phyloP scores from a whole-genome alignment of 176 grass and related monocot species.

The Musa itinerans region DNA sequence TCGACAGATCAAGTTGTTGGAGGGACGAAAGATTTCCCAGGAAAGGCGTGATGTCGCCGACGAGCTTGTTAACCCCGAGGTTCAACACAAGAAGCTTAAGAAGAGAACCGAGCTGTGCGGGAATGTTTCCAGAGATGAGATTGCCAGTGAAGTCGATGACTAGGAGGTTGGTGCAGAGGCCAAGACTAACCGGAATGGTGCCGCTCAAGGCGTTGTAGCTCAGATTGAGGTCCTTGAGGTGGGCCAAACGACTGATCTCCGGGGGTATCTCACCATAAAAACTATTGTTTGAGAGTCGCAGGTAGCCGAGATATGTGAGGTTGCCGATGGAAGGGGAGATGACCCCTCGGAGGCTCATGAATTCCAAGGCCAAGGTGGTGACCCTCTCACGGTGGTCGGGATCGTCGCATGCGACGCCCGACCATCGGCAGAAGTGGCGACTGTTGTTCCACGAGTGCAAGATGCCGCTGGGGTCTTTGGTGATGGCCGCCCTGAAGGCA shows the following conservation, averaged over 20 bases:
- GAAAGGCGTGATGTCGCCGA: not conserved
- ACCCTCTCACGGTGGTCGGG: not conserved
- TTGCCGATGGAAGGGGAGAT: conserved; percentile 33
- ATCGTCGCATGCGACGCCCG: conserved; percentile 17
- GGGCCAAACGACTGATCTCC: not conserved
- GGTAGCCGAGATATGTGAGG: conserved; percentile 20
- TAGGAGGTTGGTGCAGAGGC: not conserved
- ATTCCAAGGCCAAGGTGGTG: conserved; percentile 9
- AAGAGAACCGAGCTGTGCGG: not conserved
- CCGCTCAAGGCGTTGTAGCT: conserved; percentile 9
- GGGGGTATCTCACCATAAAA: not conserved
- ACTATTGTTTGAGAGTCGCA: not conserved
- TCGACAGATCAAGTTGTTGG: not conserved
- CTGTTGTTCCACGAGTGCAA: conserved; percentile 24
- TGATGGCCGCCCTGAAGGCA: conserved; percentile 27
- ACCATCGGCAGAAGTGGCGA: conserved; percentile 22
- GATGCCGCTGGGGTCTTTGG: conserved; percentile 3
- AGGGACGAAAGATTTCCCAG: not conserved
- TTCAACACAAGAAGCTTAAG: not conserved
- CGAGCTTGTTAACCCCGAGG: not conserved
- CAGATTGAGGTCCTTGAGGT: conserved; percentile 6
- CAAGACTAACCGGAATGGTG: not conserved
- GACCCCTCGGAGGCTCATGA: conserved; percentile 6
- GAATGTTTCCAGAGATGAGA: not conserved
- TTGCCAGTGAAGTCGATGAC: not conserved